These are phyloP conservation scores for Colletotrichum cuscutae DNA, from an alignment of 2,329 filamentous ascomycete species.

Conservation along the genomic window DNA sequence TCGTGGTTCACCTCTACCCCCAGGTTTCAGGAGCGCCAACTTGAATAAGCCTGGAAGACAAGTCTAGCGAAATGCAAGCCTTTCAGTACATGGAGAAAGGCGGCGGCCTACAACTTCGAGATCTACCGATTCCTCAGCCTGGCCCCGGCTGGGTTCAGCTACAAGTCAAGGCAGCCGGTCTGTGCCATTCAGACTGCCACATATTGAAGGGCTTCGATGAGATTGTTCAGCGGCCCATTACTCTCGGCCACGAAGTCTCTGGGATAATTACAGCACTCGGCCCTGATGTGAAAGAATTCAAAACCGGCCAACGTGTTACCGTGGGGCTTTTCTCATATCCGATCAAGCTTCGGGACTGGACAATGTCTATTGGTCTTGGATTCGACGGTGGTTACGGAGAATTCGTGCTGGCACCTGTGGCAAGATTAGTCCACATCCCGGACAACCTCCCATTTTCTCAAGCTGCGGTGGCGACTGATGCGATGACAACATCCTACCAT, in stretches of 20 bases:
- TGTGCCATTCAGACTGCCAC: conserved; percentile 23
- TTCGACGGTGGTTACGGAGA: conserved; percentile 18
- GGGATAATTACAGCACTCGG: conserved; percentile 3
- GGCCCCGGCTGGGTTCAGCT: conserved; percentile 13
- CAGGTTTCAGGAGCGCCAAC: background rate
- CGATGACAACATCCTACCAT: conserved; percentile 51
- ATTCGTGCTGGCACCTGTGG: background rate
- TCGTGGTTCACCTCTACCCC: background rate
- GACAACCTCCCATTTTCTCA: conserved; percentile 39
- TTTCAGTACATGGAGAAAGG: background rate
- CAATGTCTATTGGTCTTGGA: conserved; percentile 1
- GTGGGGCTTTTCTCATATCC: conserved; percentile 4
- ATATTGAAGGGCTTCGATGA: background rate
- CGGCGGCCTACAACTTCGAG: background rate
- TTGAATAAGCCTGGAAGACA: background rate
- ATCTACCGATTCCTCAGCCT: conserved; percentile 13
- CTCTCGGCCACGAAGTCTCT: conserved; percentile 22
- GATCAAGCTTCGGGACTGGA: background rate
- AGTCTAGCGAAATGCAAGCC: background rate
- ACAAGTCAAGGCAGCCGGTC: conserved; percentile 11
- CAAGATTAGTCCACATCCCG: background rate
- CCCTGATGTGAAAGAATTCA: background rate
- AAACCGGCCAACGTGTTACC: background rate
- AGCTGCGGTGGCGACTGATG: conserved; percentile 52
- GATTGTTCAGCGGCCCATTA: conserved; percentile 13